Evolutionary conservation across 805 yeast species (phyloP).

Genomic region (Torulaspora gathmanii): DNA sequence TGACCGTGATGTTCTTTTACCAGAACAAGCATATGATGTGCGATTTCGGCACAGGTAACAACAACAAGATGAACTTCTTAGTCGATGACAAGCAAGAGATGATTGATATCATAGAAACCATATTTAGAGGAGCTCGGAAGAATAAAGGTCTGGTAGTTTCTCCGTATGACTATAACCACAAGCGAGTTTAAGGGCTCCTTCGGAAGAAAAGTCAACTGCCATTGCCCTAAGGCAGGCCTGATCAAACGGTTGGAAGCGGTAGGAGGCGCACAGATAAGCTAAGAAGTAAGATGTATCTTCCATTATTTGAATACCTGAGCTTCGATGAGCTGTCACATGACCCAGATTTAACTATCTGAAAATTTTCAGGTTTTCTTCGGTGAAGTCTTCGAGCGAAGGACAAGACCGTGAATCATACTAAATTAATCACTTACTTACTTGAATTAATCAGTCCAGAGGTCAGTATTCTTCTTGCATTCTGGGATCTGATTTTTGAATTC

Average conservation of each 20-base stretch:
- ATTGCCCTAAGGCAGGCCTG: neutral
- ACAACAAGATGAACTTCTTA: conserved; percentile 84
- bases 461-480: neutral
- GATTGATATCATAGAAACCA: conserved; percentile 84
- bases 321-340: conserved; percentile 1
- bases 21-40: conserved; percentile 96
- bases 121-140: conserved; percentile 85
- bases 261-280: too few relatives aligned
- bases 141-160: conserved; percentile 89
- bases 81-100: conserved; percentile 78
- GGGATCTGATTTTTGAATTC: neutral
- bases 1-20: conserved; percentile 89
- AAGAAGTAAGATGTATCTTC: too few relatives aligned
- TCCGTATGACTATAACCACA: conserved; percentile 62
- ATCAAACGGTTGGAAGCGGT: too few relatives aligned
- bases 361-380: conserved; percentile 1
- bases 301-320: too few relatives aligned
- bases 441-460: neutral
- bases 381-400: conserved; percentile 2
- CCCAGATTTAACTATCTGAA: neutral
- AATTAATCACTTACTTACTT: neutral
- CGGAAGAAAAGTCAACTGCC: neutral
- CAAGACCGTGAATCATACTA: neutral
- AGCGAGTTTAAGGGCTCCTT: conserved; percentile 18
- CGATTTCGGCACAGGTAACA: conserved; percentile 97